Evolutionary conservation across 1,284 basidiomycete species (phyloP), one percentile per base, ranked within the genome.

Genomic region (Marasmius oreades): DNA sequence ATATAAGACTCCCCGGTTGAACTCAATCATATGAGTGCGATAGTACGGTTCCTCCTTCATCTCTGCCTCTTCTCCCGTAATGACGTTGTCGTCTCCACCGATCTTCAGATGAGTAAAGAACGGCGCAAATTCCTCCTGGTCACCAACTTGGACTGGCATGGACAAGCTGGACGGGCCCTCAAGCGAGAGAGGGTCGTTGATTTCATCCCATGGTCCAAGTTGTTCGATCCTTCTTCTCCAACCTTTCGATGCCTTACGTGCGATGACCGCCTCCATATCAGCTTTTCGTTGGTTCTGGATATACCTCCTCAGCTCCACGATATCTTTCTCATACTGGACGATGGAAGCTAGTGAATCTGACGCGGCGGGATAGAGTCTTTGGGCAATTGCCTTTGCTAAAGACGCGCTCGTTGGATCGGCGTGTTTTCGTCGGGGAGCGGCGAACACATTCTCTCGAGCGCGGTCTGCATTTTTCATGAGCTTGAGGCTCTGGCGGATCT

Each of bases 1-100:
- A 52, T 64, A 64, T 24, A 64, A 43, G 14, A 62, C 59, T 22
- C 62, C 62, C 11, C 58, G 56, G 33, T 61, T 59, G 56, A 64
- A 64, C 51, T 64, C 62, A 39, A 64, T 53, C 59, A 62, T 61
- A 26, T 62, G 61, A 12, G 56, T 61, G 12, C 55, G 48, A 53
- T 59, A 60, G 52, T 53, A 58, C 1, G 59, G 28, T 26, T 56
- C 59, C 37, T 53, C 26, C n/a, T 59, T 55, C 23, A 59, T 55
- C 7, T 52, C 53, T 4, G 48, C 55, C 33, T 55, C 36, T 26
- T 58, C 56, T 31, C 45, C 53, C 10, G 14, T 33, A 11, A 58
- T 6, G 16, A 53, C 23, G 36, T 34, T 36, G 28, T 58, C 28
- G 22, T 51, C 47, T 33, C 39, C 53, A 22, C 43, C 48, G 3